Base-by-base conservation (phyloP, 1,139 yeast species). In the Zygotorulaspora mrakii region DNA sequence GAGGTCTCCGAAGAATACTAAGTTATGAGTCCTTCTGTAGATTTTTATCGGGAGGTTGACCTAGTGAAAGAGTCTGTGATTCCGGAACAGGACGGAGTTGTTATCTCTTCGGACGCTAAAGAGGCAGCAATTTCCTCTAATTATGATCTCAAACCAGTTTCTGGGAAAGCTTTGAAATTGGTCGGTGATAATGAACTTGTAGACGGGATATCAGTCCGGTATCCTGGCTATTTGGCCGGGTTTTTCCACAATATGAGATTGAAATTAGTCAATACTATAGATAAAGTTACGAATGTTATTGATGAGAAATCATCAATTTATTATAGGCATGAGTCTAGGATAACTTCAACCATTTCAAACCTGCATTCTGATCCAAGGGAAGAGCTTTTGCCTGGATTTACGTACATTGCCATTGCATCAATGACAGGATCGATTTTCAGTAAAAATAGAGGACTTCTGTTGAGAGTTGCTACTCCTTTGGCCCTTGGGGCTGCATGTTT, bases 371-470 rank as follows among this genome's bases (percentile, higher is more conserved):
- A 78, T 51, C 79, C 73, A 49, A 68, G 74, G 37, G 97, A 88
- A 63, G 85, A 79, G 45, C 65, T 89, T 39, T 68, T 84, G 33
- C 95, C 96, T 8, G 87, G 86, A 45, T 66, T 82, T 4, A 66
- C 86, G 18, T 88, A 85, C 57, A 71, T 86, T 18, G 57, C 77
- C 9, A 77, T 88, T 30, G 91, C 89, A n/a, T 73, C 80, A 2
- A 73, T 89, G 53, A 69, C 94, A 3, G 97, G 96, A 38, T 76
- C 86, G 20, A 79, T 91, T 35, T 61, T 84, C 37, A 78, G 95
- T 2, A 86, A 95, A 57, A 57, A 48, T 31, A 80, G 80, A 54
- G 74, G 86, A 46, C 76, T 82, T 10, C 39, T 82, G 3, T 61
- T 85, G 11, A 79, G 82, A 54, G 66, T 74, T 3, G 49, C 76